Evolutionary conservation across 768 basidiomycete species (phyloP), one percentile per base, ranked within the genome.

Genomic region (Coprinopsis sp.): DNA sequence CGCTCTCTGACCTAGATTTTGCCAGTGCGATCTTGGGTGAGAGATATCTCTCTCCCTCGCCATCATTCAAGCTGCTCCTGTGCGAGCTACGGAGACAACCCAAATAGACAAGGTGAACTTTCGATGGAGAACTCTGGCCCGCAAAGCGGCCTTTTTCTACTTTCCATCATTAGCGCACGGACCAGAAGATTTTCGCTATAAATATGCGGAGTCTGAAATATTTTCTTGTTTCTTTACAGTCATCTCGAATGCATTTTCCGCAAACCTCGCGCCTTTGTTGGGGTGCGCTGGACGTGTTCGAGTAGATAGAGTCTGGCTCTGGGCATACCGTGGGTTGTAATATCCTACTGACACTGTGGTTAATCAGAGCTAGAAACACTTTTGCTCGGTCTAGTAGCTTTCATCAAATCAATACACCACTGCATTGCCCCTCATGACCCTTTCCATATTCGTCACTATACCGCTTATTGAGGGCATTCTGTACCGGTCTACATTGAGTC

Each of bases 301-400:
- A 78, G 79, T 57, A 82, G 71, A 81, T 51, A 42, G 55, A 71
- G 46, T 61, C 77, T 72, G 57, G 68, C 69, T 66, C 82, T 85
- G 82, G 83, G 83, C 83, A 82, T 84, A 81, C 74, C 79, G 74
- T 77, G 73, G 40, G 68, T 61, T 74, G 73, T 50, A 58, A 55
- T 51, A 55, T 53, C 53, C 58, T 53, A 76, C 64, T 64, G 79
- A 70, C 71, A 58, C 66, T 59, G 71, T 71, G 83, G 81, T 73
- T 78, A 85, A 86, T 86, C 83, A 83, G 82, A 67, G 73, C 69
- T 68, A 74, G 79, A 63, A 65, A 83, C 77, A 82, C 51, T 34
- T 33, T 45, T 30, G 14, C 33, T 44, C 4, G 27, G 8, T 33
- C 21, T 29, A 33, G 25, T 37, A 29, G 33, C 37, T 0, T 33